Evolutionary conservation across 139 green algal species (phyloP).

Genomic region (Micromonas pusilla): DNA sequence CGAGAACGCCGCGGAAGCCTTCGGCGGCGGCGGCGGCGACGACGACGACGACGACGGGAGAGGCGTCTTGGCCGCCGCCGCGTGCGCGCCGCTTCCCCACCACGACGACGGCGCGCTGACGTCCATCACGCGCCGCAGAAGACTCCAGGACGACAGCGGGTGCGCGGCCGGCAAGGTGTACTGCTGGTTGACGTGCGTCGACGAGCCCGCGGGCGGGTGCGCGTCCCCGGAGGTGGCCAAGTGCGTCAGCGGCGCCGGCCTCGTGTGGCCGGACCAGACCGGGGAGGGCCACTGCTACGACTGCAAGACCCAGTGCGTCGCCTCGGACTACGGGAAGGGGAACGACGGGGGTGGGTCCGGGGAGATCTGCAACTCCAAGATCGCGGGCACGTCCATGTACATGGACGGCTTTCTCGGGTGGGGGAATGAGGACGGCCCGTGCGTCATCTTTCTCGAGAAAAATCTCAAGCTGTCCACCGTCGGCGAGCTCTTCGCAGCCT

Average conservation of each 20-base stretch:
- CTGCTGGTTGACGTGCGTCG: background rate
- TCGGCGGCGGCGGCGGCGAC: background rate
- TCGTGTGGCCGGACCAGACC: background rate
- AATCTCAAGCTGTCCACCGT: background rate
- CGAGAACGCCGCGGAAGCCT: background rate
- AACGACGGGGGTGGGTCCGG: background rate
- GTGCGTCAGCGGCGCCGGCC: background rate
- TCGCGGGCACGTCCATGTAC: conserved; percentile 4
- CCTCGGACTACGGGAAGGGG: background rate
- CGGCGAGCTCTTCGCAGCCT: background rate
- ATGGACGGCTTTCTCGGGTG: conserved; percentile 6
- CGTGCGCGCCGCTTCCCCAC: background rate
- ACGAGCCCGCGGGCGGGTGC: background rate
- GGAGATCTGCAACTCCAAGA: conserved; percentile 4
- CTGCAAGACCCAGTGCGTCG: background rate
- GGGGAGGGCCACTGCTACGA: background rate
- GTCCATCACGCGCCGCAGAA: background rate
- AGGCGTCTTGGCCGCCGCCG: background rate
- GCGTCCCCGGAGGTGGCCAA: background rate
- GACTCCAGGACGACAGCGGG: background rate
- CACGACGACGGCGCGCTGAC: background rate
- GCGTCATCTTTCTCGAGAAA: background rate
- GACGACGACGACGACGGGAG: background rate
- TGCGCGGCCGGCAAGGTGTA: conserved; percentile 3
- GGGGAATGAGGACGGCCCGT: background rate